A percentile compares a stretch with the other conserved stretches of the same genome.
phyloP scores from a whole-genome alignment of 2,329 filamentous ascomycete genomes.

The Sclerotinia sclerotiorum region DNA sequence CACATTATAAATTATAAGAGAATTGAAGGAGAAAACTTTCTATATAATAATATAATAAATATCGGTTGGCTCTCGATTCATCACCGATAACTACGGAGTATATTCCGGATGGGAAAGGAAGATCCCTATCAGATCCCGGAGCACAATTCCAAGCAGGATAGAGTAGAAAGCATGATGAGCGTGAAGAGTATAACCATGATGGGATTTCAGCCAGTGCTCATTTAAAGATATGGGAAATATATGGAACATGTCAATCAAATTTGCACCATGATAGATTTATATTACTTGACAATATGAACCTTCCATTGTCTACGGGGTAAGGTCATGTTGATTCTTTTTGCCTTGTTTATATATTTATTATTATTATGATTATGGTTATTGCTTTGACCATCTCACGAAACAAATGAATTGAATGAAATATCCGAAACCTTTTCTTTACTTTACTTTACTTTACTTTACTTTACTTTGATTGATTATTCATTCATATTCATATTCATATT shows the following conservation, averaged over 20 bases:
- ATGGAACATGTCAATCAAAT: constrained; percentile 4
- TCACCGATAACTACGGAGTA: too few relatives aligned
- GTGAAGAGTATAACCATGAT: too few relatives aligned
- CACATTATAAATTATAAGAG: background rate
- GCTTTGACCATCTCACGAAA: constrained; percentile 13
- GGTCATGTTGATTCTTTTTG: background rate
- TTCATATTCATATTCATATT: too few relatives aligned
- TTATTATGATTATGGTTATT: background rate
- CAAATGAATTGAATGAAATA: constrained; percentile 1
- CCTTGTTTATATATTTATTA: background rate
- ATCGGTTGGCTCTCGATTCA: too few relatives aligned
- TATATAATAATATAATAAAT: too few relatives aligned
- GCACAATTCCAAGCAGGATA: background rate
- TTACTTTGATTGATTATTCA: background rate
- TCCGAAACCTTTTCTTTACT: background rate
- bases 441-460: too few relatives aligned
- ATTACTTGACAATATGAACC: too few relatives aligned
- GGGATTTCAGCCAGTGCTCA: background rate
- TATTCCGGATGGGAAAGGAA: background rate
- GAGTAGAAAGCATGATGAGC: background rate
- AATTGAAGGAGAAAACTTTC: background rate
- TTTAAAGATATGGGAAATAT: background rate
- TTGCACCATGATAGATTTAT: background rate
- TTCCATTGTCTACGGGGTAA: too few relatives aligned
- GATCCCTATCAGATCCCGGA: background rate